Evolutionary conservation across 306 rosid species (phyloP), one percentile per base, ranked within the genome.

Genomic region (Lathyrus aphaca): DNA sequence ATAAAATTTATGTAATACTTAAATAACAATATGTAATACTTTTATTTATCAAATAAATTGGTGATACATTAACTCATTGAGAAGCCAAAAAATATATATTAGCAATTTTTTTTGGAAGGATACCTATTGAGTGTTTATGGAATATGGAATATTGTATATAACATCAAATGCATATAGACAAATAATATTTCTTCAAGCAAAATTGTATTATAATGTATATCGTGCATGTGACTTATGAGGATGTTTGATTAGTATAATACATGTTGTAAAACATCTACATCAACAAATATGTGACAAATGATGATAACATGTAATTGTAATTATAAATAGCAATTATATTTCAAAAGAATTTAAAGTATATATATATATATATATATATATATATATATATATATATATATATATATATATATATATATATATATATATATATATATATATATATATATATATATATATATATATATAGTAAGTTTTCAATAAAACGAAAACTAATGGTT

Each of bases 101-200:
- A 32, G 13, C 32, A 30, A 13, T 38, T 35, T 19, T 19, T 10
- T 39, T 10, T 5, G 11, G 49, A 15, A 29, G 48, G 14, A 67
- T 27, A 45, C 15, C 12, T 65, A 13, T 25, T 25, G 29, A 25
- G 29, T 25, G 29, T 25, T 25, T 25, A 25, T 25, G 29, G 29
- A 25, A 25, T 25, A 25, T 25, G 10, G 15, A 37, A 12, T 13
- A 25, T 55, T 50, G 43, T 16, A n/a, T 40, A 19, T 18, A 61
- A 39, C 16, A 18, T 62, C 16, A 62, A 0, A 38, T 18, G 18
- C 12, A 32, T 32, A 32, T 32, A 32, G 61, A 10, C 43, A 12
- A 66, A 43, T 13, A 55, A 55, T 74, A 19, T 55, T 30, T 65
- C 18, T 19, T 43, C 29, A 10, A 65, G 67, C 42, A 18, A 55